Evolutionary conservation across 2,329 filamentous ascomycete species (phyloP), one percentile per base, ranked within the genome.

Genomic region (Ophiostoma sp.): DNA sequence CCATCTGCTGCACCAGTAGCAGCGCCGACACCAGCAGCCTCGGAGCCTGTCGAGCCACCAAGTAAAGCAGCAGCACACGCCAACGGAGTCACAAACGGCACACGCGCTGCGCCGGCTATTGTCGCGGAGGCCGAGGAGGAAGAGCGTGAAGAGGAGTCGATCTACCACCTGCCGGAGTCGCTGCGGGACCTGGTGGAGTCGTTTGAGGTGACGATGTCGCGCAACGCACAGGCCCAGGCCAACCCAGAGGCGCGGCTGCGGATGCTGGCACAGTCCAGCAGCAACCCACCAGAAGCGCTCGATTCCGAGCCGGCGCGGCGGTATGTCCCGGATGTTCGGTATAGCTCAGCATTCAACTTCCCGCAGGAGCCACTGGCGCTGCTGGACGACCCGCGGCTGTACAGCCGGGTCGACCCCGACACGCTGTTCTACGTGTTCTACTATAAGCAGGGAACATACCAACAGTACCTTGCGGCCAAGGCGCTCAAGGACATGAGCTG

Each of bases 381-480:
- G 72, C 94, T 98, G 74, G 93, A 97, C 74, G 93, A 99, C 78
- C 91, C 92, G 45, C 84, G 91, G 64, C 80, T 99, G 70, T 99
- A 97, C 79, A 86, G 86, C 40, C 86, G 92, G 69, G 94, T 99
- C 70, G 95, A 99, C 75, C 93, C 93, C 0, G 95, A 99, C 76
- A 97, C 94, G 42, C 83, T 99, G 9, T 99, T 99, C 80, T 99
- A 99, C 80, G 91, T 97, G 63, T 99, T 99, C 80, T 99, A 99
- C 83, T 99, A 99, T 82, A 92, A 94, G 74, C 95, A 99, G 79
- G 93, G 93, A 40, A 93, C 93, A 0, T 93, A 96, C 74, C 93
- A 98, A 77, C 95, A 99, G 77, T 97, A 93, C 76, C 84, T 98
- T 69, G 93, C 95, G 1, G 95, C 95, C 14, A 97, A 96, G 79